These are phyloP conservation scores for Herpotrichia juniperi DNA, from an alignment of 2,329 filamentous ascomycete genomes.

Conservation along the genomic window DNA sequence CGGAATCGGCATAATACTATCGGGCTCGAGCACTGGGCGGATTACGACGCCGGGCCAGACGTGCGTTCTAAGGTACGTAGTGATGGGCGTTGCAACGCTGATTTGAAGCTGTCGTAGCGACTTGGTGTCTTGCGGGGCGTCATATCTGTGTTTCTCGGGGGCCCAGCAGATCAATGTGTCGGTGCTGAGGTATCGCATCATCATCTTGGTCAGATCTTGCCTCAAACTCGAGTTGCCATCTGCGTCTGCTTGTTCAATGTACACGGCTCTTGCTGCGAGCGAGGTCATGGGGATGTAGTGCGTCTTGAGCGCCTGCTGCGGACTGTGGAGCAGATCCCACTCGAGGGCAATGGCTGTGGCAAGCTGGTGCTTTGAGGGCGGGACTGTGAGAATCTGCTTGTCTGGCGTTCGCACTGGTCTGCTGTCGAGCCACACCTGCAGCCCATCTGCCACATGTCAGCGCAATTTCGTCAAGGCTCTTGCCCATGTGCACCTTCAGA, in stretches of 20 bases:
- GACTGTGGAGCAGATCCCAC: constrained; percentile 85
- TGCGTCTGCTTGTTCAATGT: constrained; percentile 74
- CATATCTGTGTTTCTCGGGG: constrained; percentile 59
- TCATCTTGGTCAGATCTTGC: constrained; percentile 66
- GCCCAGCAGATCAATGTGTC: constrained; percentile 94
- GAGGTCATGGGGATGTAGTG: constrained; percentile 92
- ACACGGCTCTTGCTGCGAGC: constrained; percentile 79
- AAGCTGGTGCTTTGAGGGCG: constrained; percentile 77
- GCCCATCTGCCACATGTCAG: constrained; percentile 50
- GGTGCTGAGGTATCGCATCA: constrained; percentile 88
- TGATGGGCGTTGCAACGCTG: constrained; percentile 70
- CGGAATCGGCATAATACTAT: constrained; percentile 74
- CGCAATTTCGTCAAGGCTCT: constrained; percentile 1
- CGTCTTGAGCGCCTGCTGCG: constrained; percentile 81
- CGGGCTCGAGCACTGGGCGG: constrained; percentile 76
- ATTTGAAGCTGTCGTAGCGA: constrained; percentile 76
- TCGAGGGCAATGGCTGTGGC: constrained; percentile 87
- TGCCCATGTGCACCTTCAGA: constrained; percentile 58
- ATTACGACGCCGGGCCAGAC: constrained; percentile 88
- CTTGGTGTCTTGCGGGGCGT: constrained; percentile 51
- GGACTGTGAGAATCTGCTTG: constrained; percentile 74
- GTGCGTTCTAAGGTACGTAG: constrained; percentile 70
- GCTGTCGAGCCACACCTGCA: constrained; percentile 75
- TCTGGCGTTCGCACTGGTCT: constrained; percentile 79
- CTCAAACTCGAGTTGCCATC: constrained; percentile 61